Conservation (phyloP, 164 flowering plant species). For the Vitis cinerea region DNA sequence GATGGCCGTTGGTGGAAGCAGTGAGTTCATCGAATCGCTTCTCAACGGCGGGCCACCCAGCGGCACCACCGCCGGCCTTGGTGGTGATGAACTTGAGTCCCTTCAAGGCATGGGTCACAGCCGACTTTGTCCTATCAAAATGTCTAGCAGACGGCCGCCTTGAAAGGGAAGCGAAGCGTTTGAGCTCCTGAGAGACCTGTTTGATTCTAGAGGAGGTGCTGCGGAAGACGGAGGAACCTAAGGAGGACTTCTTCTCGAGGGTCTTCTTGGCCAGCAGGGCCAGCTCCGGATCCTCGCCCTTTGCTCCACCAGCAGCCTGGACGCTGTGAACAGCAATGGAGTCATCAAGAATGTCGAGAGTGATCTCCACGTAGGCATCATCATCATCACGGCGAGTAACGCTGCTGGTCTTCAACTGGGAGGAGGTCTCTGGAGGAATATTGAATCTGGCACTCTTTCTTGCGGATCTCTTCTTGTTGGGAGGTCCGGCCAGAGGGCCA, state of each 20-base stretch:
- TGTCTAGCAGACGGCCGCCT: slow-evolving; percentile 23
- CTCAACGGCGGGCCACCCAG: slow-evolving; percentile 66
- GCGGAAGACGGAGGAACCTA: slow-evolving; percentile 36
- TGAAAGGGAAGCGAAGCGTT: slow-evolving; percentile 44
- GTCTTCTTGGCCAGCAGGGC: slow-evolving; percentile 43
- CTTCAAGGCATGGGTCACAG: slow-evolving; percentile 74
- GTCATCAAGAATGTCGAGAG: slow-evolving; percentile 62
- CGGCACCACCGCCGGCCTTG: slow-evolving; percentile 53
- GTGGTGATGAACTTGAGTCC: slow-evolving; percentile 85
- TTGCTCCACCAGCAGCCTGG: slow-evolving; percentile 37
- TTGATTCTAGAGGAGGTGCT: slow-evolving; percentile 39
- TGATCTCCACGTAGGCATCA: slow-evolving; percentile 59
- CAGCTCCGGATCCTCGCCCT: slow-evolving; percentile 52
- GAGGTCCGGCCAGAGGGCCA: slow-evolving; percentile 43
- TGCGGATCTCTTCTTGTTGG: slow-evolving; percentile 29
- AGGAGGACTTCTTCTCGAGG: slow-evolving; percentile 46
- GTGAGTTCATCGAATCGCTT: slow-evolving; percentile 33
- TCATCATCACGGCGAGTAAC: slow-evolving; percentile 14
- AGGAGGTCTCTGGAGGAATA: slow-evolving; percentile 25
- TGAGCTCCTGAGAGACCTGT: slow-evolving; percentile 68
- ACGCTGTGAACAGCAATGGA: slow-evolving; percentile 69
- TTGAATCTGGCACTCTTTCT: slow-evolving; percentile 58
- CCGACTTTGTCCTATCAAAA: slow-evolving; percentile 70
- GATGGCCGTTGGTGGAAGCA: slow-evolving; percentile 28
- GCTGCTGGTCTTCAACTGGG: neutral